These are phyloP conservation scores for Diaporthe citri DNA, from an alignment of 2,329 filamentous ascomycete species.

Conservation along the genomic window DNA sequence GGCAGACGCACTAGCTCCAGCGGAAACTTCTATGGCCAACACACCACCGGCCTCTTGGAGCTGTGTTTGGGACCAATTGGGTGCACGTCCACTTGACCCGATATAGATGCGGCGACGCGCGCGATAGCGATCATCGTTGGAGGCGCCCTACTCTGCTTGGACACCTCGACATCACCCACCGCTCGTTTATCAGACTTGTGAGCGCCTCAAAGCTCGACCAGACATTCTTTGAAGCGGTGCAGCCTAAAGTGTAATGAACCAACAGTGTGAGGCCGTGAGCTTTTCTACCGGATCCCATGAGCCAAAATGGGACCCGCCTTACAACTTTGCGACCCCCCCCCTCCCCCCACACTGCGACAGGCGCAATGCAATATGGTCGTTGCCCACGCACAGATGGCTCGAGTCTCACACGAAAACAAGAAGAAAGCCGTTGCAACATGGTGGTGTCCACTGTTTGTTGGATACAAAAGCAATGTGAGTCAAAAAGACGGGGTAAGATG, in stretches of 20 bases:
- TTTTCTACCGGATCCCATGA: neutral
- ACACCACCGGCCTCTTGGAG: slow-evolving; percentile 1
- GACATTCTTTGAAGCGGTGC: neutral
- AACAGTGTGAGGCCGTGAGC: neutral
- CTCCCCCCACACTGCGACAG: neutral
- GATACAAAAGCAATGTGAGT: slow-evolving; percentile 25
- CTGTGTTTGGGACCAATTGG: slow-evolving; percentile 17
- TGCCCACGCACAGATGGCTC: slow-evolving; percentile 16
- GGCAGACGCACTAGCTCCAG: slow-evolving; percentile 25
- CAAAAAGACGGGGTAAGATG: slow-evolving; percentile 1
- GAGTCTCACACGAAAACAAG: slow-evolving; percentile 29
- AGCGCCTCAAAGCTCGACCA: neutral
- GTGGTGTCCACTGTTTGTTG: slow-evolving; percentile 2
- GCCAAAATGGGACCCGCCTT: neutral
- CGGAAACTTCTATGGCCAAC: neutral
- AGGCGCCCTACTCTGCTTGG: slow-evolving; percentile 6
- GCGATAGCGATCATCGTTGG: slow-evolving; percentile 7
- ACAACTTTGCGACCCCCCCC: neutral
- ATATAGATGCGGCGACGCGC: slow-evolving; percentile 24
- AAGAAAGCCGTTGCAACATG: slow-evolving; percentile 28
- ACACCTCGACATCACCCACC: slow-evolving; percentile 23
- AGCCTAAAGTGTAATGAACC: neutral
- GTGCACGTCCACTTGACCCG: slow-evolving; percentile 12
- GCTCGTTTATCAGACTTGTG: neutral
- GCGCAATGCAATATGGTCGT: slow-evolving; percentile 3